A percentile compares a stretch with the other conserved stretches of the same genome.
Conservation (phyloP, 192 early-diverging fungal genomes). For the Umbelopsis vinacea region DNA sequence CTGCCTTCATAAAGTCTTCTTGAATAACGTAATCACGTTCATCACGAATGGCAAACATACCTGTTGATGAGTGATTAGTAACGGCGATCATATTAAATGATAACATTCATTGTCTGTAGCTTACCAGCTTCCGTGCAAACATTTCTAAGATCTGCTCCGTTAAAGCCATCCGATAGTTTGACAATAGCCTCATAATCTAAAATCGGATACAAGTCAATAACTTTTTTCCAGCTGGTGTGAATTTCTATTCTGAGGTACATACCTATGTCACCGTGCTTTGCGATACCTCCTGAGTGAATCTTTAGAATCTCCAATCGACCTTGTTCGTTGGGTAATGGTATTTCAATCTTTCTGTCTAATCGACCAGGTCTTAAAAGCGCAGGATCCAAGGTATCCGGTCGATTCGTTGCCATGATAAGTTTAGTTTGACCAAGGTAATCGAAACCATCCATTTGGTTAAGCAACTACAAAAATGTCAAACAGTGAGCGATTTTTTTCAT, state of each 20-base stretch:
- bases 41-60: slow-evolving; percentile 99
- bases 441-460: slow-evolving; percentile 99
- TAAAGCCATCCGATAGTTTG: slow-evolving; percentile 97
- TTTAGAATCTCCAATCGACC: slow-evolving; percentile 96
- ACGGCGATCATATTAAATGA: slow-evolving; percentile 7
- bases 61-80: slow-evolving; percentile 35
- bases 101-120: slow-evolving; percentile 28
- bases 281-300: slow-evolving; percentile 93
- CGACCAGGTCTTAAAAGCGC: slow-evolving; percentile 96
- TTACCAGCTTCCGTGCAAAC: slow-evolving; percentile 97
- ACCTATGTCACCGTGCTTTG: slow-evolving; percentile 97
- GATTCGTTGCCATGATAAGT: slow-evolving; percentile 99
- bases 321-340: slow-evolving; percentile 98
- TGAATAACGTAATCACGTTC: slow-evolving; percentile 98
- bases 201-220: background rate
- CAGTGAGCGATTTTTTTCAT: background rate
- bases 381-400: slow-evolving; percentile 98
- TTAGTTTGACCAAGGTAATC: slow-evolving; percentile 98
- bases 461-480: slow-evolving; percentile 55
- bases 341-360: slow-evolving; percentile 98
- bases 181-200: slow-evolving; percentile 97
- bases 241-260: slow-evolving; percentile 16
- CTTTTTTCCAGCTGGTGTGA: background rate
- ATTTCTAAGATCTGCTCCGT: slow-evolving; percentile 98
- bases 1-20: slow-evolving; percentile 99